Evolutionary conservation across 768 basidiomycete genomes (phyloP).

Genomic region (Suillus alpinus): DNA sequence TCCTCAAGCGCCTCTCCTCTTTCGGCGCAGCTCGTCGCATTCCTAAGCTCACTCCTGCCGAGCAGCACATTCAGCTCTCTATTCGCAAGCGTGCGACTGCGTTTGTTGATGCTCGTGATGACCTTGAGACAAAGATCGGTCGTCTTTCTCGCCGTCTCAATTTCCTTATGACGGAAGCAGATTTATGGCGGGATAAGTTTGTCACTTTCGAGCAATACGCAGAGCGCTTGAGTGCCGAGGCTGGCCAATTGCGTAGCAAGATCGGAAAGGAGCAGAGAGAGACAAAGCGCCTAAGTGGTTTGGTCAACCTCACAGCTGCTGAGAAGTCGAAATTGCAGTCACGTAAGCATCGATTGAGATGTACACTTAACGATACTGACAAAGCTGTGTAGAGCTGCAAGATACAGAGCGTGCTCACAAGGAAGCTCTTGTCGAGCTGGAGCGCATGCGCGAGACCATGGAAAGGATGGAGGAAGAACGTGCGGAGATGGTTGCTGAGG

Average conservation of each 20-base stretch:
- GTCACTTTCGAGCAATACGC: slow-evolving; percentile 93
- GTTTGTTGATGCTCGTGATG: slow-evolving; percentile 91
- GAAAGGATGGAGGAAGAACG: slow-evolving; percentile 86
- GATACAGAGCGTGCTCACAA: slow-evolving; percentile 82
- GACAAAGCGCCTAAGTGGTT: slow-evolving; percentile 78
- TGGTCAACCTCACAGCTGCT: slow-evolving; percentile 71
- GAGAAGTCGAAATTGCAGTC: slow-evolving; percentile 78
- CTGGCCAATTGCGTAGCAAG: slow-evolving; percentile 78
- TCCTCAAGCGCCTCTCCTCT: slow-evolving; percentile 80
- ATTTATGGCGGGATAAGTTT: slow-evolving; percentile 91
- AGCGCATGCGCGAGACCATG: slow-evolving; percentile 82
- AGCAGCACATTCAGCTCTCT: slow-evolving; percentile 82
- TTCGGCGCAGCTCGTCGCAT: slow-evolving; percentile 69
- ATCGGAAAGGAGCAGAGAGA: slow-evolving; percentile 91
- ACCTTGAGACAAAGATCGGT: slow-evolving; percentile 91
- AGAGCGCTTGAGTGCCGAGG: slow-evolving; percentile 84
- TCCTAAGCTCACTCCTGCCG: slow-evolving; percentile 73
- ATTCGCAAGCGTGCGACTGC: slow-evolving; percentile 93
- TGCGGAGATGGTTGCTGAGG: slow-evolving; percentile 88
- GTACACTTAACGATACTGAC: neutral
- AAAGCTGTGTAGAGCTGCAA: slow-evolving; percentile 54
- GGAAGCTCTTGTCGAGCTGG: slow-evolving; percentile 77
- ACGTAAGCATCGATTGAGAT: slow-evolving; percentile 48
- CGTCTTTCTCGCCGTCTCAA: slow-evolving; percentile 81
- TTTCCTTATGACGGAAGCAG: slow-evolving; percentile 89